Evolutionary conservation across 306 rosid genomes (phyloP), one percentile per base, ranked within the genome.

Genomic region (Carpinus fangiana): DNA sequence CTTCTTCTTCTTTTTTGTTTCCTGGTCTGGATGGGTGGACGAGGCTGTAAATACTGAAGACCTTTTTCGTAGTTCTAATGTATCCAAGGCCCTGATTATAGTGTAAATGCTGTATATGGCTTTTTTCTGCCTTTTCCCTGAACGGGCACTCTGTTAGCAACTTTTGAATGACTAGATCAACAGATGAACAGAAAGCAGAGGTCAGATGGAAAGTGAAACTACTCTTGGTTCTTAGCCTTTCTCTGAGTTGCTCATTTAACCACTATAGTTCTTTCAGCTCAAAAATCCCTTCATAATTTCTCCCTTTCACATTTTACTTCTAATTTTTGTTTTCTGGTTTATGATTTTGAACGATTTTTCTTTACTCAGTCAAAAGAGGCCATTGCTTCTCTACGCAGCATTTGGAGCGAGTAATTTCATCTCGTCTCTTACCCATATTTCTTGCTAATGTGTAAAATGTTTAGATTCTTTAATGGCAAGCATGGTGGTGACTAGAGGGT

Each of bases 41-140:
- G 47, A 73, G 75, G 83, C 77, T 78, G 86, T 82, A 80, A 66
- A 67, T 72, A 45, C 54, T 4, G 67, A 28, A 61, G 47, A 61
- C 28, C 67, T 14, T 2, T 4, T 7, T 62, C 18, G 41, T 66
- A 18, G 21, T n/a, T 13, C 17, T 36, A 8, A 3, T 17, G 71
- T 66, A 38, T 41, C 4, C 18, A 18, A 41, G 72, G 21, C 16
- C 52, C 72, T 18, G 17, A 41, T 66, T 38, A 67, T 38, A 38
- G 4, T 67, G 72, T 41, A 67, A 51, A 10, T 67, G 28, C 14
- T 67, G 51, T 41, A 41, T 67, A 67, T 67, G 52, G 52, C 28
- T 10, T 18, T 21, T 66, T 38, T 46, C 14, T 38, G 48, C 70
- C 70, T 65, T 38, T 18, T 18, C 26, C 11, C 23, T 18, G 51